Percentiles rank a stretch among this genome's conserved stretches.
Evolutionary conservation across 495 filamentous ascomycete species (phyloP).

Genomic region (Recurvomyces mirabilis): DNA sequence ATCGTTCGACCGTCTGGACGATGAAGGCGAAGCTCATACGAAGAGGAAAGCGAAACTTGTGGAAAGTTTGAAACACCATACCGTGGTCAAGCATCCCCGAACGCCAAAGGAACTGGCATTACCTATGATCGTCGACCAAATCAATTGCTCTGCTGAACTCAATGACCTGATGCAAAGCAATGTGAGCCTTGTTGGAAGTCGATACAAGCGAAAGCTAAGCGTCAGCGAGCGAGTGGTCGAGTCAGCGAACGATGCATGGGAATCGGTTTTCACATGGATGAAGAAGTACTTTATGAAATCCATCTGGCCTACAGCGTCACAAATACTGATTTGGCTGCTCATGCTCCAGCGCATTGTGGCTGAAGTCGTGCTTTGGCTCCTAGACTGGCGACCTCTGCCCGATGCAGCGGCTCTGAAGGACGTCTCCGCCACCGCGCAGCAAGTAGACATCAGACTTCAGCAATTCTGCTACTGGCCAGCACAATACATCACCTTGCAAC

Average conservation of each 20-base stretch:
- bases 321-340: conserved; percentile 61
- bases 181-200: conserved; percentile 64
- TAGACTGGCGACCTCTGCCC: conserved; percentile 78
- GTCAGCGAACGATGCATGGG: conserved; percentile 75
- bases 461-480: conserved; percentile 99
- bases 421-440: conserved; percentile 93
- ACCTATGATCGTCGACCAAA: conserved; percentile 76
- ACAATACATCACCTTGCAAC: conserved; percentile 82
- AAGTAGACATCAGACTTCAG: conserved; percentile 92
- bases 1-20: conserved; percentile 41
- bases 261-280: conserved; percentile 55
- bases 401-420: conserved; percentile 83
- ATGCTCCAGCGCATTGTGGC: conserved; percentile 72
- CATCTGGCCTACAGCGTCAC: conserved; percentile 64
- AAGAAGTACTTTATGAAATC: conserved; percentile 64
- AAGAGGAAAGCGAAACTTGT: conserved; percentile 50
- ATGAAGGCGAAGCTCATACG: conserved; percentile 52
- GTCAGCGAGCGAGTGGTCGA: conserved; percentile 93
- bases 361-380: conserved; percentile 63
- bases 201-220: conserved; percentile 73
- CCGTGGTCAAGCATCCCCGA: conserved; percentile 59
- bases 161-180: conserved; percentile 77
- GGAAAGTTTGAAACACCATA: conserved; percentile 84
- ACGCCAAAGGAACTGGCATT: conserved; percentile 77
- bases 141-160: conserved; percentile 91